Percentiles rank a stretch among this genome's conserved stretches.
Conservation (phyloP, 257 asterid genomes). For the Solanum virginianum region DNA sequence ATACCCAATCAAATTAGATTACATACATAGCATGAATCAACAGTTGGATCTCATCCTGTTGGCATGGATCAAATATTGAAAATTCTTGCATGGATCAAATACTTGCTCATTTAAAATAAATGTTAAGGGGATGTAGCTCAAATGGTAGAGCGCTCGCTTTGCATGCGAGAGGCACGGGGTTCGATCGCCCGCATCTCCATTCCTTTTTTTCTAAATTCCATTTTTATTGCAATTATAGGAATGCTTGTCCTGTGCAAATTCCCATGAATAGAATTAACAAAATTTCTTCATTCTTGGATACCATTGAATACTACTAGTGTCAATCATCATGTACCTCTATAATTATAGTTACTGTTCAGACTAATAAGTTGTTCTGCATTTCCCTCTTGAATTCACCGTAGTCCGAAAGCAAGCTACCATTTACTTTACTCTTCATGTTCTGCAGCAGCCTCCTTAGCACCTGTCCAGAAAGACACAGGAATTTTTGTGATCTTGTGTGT, state of each 20-base stretch:
- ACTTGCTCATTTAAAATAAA: no score
- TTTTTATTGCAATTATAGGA: not conserved
- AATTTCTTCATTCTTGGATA: not conserved
- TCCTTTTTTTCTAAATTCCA: no score
- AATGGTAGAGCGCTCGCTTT: slow-evolving; percentile 99
- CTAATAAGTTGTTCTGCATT: slow-evolving; percentile 31
- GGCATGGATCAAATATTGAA: no score
- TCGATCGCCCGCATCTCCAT: slow-evolving; percentile 78
- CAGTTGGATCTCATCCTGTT: no score
- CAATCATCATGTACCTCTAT: not conserved
- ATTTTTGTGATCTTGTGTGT: not conserved
- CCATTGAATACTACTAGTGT: not conserved
- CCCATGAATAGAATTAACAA: not conserved
- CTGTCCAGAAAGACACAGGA: slow-evolving; percentile 15
- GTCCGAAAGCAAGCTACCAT: slow-evolving; percentile 73
- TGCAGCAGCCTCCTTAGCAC: slow-evolving; percentile 62
- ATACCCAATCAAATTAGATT: no score
- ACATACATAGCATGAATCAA: no score
- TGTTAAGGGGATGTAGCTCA: no score
- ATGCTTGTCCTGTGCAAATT: not conserved
- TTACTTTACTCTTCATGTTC: slow-evolving; percentile 80
- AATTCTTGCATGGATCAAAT: no score
- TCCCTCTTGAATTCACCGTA: slow-evolving; percentile 67
- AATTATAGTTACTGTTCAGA: not conserved
- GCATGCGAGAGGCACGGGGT: slow-evolving; percentile 99